These are phyloP conservation scores for Scheffersomyces stambukii DNA, from an alignment of 1,139 yeast genomes.

Conservation along the genomic window DNA sequence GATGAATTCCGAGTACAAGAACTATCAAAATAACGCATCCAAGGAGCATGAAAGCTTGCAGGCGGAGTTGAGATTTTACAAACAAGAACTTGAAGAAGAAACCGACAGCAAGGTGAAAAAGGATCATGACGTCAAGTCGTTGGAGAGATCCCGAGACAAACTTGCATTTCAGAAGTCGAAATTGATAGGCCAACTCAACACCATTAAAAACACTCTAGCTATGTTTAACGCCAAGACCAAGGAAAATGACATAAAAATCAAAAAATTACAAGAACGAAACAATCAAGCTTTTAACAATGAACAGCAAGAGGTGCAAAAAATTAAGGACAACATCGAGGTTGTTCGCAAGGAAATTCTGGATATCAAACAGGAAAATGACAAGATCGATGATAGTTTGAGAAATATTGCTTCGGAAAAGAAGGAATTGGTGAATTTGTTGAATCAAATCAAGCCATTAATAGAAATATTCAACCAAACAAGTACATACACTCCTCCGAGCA, in stretches of 20 bases:
- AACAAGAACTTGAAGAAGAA: conserved; percentile 28
- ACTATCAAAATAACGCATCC: conserved; percentile 15
- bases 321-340: conserved; percentile 13
- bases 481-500: conserved; percentile 5
- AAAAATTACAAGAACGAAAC: conserved; percentile 24
- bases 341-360: conserved; percentile 8
- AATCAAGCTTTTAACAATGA: conserved; percentile 17
- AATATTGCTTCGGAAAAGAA: conserved; percentile 22
- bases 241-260: conserved; percentile 20
- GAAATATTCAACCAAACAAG: conserved; percentile 23
- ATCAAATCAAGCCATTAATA: conserved; percentile 24
- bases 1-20: conserved; percentile 21
- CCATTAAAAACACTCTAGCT: conserved; percentile 17
- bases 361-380: conserved; percentile 16
- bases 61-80: conserved; percentile 16
- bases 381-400: conserved; percentile 23
- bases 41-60: conserved; percentile 23
- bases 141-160: conserved; percentile 29
- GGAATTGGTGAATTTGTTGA: conserved; percentile 15
- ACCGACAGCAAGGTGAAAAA: conserved; percentile 27
- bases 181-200: conserved; percentile 23
- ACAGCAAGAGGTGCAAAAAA: conserved; percentile 18
- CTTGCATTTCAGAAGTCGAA: conserved; percentile 28
- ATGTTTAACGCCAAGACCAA: conserved; percentile 16
- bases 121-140: conserved; percentile 29